A percentile compares a stretch with the other conserved stretches of the same genome.
phyloP scores from a whole-genome alignment of 768 basidiomycete genomes.

The Lactarius akahatsu region DNA sequence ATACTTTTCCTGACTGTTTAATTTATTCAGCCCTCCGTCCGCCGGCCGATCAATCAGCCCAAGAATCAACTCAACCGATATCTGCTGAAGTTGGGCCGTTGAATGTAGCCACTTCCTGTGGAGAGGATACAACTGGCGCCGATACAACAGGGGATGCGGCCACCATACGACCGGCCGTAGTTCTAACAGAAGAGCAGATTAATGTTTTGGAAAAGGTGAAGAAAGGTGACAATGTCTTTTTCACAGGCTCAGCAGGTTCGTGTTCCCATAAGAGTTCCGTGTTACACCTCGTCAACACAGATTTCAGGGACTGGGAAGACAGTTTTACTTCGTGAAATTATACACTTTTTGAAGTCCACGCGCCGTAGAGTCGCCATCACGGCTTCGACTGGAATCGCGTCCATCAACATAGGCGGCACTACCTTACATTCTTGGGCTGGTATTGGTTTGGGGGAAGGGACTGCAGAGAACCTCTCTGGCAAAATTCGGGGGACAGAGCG shows the following conservation, averaged over 20 bases:
- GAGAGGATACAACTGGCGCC: neutral
- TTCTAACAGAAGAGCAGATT: conserved; percentile 54
- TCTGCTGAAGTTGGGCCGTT: neutral
- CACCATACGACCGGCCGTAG: conserved; percentile 29
- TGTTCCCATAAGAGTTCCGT: conserved; percentile 7
- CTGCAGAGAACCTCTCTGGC: conserved; percentile 48
- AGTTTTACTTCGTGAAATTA: conserved; percentile 74
- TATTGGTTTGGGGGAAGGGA: conserved; percentile 68
- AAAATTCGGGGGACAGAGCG: conserved; percentile 51
- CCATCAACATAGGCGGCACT: conserved; percentile 77
- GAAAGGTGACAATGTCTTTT: conserved; percentile 68
- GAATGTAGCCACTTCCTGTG: neutral
- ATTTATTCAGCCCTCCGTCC: neutral
- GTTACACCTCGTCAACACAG: neutral
- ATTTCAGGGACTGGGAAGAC: conserved; percentile 79
- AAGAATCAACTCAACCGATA: neutral
- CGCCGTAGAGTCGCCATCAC: conserved; percentile 61
- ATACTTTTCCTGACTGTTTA: neutral
- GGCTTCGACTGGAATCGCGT: conserved; percentile 77
- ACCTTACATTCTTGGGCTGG: conserved; percentile 86
- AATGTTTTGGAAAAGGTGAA: conserved; percentile 53
- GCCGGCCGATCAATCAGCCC: neutral
- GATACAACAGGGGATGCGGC: neutral
- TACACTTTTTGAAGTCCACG: conserved; percentile 43
- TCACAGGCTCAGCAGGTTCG: conserved; percentile 81